These are phyloP conservation scores for Lyophyllum semitale DNA, from an alignment of 768 basidiomycete species.

Conservation along the genomic window DNA sequence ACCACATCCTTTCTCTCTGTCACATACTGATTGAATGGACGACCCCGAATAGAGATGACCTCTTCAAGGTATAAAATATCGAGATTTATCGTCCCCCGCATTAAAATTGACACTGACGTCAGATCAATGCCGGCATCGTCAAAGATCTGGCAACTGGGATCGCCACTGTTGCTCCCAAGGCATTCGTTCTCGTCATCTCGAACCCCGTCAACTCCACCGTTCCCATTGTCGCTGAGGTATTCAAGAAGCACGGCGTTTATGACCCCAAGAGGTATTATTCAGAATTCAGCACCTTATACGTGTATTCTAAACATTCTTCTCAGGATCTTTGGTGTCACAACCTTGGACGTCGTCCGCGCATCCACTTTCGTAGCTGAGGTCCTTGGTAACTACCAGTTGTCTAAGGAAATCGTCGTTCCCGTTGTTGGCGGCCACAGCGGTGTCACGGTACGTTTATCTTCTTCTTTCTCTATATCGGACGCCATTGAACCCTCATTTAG, in stretches of 20 bases:
- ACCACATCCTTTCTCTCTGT: not conserved
- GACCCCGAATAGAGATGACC: conserved; percentile 71
- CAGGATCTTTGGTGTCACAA: conserved; percentile 97
- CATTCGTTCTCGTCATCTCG: conserved; percentile 93
- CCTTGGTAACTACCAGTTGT: conserved; percentile 60
- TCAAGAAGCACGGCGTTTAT: conserved; percentile 91
- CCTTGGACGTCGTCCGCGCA: conserved; percentile 96
- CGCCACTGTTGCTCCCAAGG: conserved; percentile 82
- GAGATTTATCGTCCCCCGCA: not conserved
- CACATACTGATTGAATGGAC: conserved; percentile 12
- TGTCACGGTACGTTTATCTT: conserved; percentile 64
- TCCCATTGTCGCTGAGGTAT: conserved; percentile 92
- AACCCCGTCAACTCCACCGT: conserved; percentile 99
- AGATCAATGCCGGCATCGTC: conserved; percentile 99
- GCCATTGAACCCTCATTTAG: conserved; percentile 34
- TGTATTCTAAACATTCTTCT: not conserved
- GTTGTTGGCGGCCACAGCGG: conserved; percentile 97
- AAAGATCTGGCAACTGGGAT: conserved; percentile 90
- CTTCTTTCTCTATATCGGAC: not conserved
- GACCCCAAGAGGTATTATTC: conserved; percentile 80
- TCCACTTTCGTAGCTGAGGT: conserved; percentile 92
- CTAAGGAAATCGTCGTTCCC: conserved; percentile 72
- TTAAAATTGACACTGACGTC: not conserved
- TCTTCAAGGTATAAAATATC: conserved; percentile 75
- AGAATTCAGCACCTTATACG: too few species aligned